These are phyloP conservation scores for Theileria annulata DNA, from an alignment of 169 alveolate genomes.

Conservation along the genomic window DNA sequence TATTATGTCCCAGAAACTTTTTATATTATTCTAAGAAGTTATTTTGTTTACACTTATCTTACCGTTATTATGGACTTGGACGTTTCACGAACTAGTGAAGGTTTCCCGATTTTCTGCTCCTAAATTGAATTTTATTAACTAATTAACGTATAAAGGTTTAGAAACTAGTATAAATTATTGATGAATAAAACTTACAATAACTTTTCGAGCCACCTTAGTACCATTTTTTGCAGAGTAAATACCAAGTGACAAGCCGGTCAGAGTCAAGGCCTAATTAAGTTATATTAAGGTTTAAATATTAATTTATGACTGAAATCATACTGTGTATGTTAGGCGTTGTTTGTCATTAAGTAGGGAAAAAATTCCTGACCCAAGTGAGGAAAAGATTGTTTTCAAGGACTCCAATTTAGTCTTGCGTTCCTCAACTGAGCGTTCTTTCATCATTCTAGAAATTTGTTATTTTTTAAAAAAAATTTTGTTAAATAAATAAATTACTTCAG, in stretches of 20 bases:
- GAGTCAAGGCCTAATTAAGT: constrained; percentile 58
- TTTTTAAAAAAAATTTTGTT: too few relatives aligned
- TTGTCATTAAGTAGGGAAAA: constrained; percentile 73
- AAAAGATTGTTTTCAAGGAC: constrained; percentile 80
- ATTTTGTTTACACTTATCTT: constrained; percentile 31
- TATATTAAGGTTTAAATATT: not conserved
- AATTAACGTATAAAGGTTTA: constrained; percentile 34
- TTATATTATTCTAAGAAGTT: not conserved
- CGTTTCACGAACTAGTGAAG: constrained; percentile 88
- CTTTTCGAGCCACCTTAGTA: constrained; percentile 67
- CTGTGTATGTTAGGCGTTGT: constrained; percentile 72
- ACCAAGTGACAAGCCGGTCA: constrained; percentile 80
- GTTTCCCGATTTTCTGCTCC: constrained; percentile 84
- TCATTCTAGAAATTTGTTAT: constrained; percentile 53
- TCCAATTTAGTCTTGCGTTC: constrained; percentile 89
- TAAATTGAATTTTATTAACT: constrained; percentile 42
- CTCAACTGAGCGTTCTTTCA: constrained; percentile 86
- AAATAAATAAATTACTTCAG: constrained; percentile 30
- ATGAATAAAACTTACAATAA: constrained; percentile 34
- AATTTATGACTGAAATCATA: not conserved
- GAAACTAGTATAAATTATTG: not conserved
- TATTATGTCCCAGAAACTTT: constrained; percentile 19
- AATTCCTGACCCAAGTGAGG: constrained; percentile 79
- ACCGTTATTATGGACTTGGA: constrained; percentile 80
- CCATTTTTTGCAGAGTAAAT: constrained; percentile 77